phyloP scores from a whole-genome alignment of 2,329 filamentous ascomycete genomes.

The Aspergillus versicolor region DNA sequence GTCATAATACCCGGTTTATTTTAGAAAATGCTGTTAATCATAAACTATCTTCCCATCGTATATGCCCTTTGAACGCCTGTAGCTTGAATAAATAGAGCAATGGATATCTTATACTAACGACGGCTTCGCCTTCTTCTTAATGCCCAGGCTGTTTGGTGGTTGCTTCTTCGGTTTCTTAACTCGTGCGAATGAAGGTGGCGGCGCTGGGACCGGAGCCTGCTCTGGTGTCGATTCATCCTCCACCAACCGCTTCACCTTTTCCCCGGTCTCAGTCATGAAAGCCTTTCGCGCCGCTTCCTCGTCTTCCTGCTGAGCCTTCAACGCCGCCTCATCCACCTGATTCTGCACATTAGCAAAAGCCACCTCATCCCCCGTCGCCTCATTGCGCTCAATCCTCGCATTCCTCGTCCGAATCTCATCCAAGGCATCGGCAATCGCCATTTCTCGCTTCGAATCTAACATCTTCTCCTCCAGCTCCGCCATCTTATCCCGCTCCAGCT shows the following conservation, averaged over 20 bases:
- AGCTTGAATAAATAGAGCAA: background rate
- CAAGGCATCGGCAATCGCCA: slow-evolving; percentile 92
- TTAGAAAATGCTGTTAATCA: background rate
- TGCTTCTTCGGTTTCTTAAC: slow-evolving; percentile 87
- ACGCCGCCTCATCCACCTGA: slow-evolving; percentile 57
- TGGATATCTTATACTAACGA: slow-evolving; percentile 41
- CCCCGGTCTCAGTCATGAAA: slow-evolving; percentile 65
- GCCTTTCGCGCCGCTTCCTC: slow-evolving; percentile 76
- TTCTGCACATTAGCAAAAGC: slow-evolving; percentile 57
- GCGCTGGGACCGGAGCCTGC: slow-evolving; percentile 35
- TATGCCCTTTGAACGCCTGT: slow-evolving; percentile 13
- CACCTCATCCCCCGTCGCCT: slow-evolving; percentile 62
- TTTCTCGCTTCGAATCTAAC: slow-evolving; percentile 86
- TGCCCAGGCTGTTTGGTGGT: slow-evolving; percentile 69
- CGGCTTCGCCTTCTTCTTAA: slow-evolving; percentile 81
- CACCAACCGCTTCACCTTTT: slow-evolving; percentile 54
- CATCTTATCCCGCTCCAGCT: slow-evolving; percentile 86
- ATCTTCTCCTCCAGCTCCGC: slow-evolving; percentile 93
- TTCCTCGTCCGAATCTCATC: slow-evolving; percentile 94
- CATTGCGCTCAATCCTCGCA: slow-evolving; percentile 77
- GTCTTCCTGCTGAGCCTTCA: slow-evolving; percentile 74
- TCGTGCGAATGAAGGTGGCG: slow-evolving; percentile 66
- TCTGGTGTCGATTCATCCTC: slow-evolving; percentile 46
- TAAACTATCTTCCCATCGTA: background rate
- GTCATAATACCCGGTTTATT: background rate